Conservation (phyloP, 331 rosid genomes). For the Malus hybrid region DNA sequence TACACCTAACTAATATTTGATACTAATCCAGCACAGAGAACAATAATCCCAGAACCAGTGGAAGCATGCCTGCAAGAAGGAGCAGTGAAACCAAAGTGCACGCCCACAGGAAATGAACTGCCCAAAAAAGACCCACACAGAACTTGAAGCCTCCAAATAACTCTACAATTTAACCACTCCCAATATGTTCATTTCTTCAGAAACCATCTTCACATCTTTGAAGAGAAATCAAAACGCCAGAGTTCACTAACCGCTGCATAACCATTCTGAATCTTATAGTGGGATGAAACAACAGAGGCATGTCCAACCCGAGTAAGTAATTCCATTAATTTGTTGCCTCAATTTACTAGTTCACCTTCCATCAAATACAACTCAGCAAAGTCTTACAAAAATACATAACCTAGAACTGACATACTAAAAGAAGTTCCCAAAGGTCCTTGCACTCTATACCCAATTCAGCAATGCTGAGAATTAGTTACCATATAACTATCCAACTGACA, state of each 20-base stretch:
- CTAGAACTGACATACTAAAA: constrained; percentile 17
- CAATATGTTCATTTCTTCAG: constrained; percentile 16
- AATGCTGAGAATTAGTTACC: constrained; percentile 3
- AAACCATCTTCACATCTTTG: constrained; percentile 10
- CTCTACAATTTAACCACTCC: constrained; percentile 12
- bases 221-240: constrained; percentile 10
- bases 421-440: constrained; percentile 18
- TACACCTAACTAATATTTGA: constrained; percentile 17
- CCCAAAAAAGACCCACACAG: constrained; percentile 16
- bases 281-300: constrained; percentile 20
- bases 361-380: constrained; percentile 7
- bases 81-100: constrained; percentile 17
- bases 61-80: constrained; percentile 21
- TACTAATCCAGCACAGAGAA: constrained; percentile 28
- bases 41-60: constrained; percentile 14
- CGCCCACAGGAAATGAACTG: constrained; percentile 21
- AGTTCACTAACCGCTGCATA: constrained; percentile 16
- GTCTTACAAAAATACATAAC: constrained; percentile 16
- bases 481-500: constrained; percentile 19
- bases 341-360: neutral
- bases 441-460: neutral
- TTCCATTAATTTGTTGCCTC: constrained; percentile 10
- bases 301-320: constrained; percentile 9
- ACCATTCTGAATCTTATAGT: constrained; percentile 20
- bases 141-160: constrained; percentile 11